Base-by-base conservation (phyloP, 2,329 filamentous ascomycete genomes). In the Cladosporium sp. region DNA sequence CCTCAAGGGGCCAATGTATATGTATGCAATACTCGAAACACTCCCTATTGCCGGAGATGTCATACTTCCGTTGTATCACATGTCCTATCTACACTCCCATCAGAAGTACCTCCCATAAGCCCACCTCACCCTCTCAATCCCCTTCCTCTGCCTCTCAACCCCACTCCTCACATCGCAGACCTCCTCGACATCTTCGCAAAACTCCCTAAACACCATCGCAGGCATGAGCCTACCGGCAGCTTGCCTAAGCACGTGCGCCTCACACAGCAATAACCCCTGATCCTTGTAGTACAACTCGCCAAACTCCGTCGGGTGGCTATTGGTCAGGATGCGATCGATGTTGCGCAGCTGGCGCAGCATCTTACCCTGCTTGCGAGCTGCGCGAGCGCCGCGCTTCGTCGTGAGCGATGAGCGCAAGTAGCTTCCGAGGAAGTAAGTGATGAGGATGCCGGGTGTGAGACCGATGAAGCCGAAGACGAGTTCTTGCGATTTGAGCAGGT, bases 401-500 rank as follows among this genome's bases (percentile, higher is more conserved):
- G 88, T 88, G 60, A 96, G 84, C 0, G 86, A 72, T 17, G 84
- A 81, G 38, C 82, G 80, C 1, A 96, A 71, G 78, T 93, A 97
- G 63, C 85, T 85, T 49, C 88, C 75, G 11, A 86, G 75, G n/a
- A 85, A 87, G 62, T 93, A 85, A 1, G 88, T 89, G 38, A 97
- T 90, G 30, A 99, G 78, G n/a, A 97, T 83, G 12, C 94, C 93
- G 0, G 94, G 94, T 0, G 94, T 97, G 25, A 99, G 79, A 5
- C 92, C 92, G 38, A 99, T 88, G 69, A 99, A 96, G n/a, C 91
- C 94, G 76, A 99, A 99, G 22, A 99, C 90, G 50, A 99, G 82
- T 72, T 99, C 93, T 71, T 99, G 94, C 69, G 92, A 97, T 77
- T 94, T 96, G 59, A 99, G 82, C 34, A 99, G 82, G 36, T 91